Evolutionary conservation across 1,139 yeast genomes (phyloP), one percentile per base, ranked within the genome.

Genomic region (Petasospora fabianii): DNA sequence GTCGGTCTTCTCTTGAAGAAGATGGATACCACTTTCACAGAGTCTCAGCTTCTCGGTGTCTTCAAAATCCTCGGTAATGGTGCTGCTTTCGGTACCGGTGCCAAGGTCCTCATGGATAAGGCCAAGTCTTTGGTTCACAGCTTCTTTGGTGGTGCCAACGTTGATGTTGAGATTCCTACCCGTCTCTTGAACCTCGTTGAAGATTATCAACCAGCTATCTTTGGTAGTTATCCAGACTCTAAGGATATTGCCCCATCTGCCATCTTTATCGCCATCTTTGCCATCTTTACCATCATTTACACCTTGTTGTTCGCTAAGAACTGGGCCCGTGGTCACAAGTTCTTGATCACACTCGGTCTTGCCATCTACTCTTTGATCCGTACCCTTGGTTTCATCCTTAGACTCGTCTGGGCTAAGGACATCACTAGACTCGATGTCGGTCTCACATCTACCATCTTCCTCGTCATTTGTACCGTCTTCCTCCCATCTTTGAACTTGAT

Each of bases 181-280:
- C 48, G 54, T 38, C 41, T 53, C 24, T 20, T 39, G 6, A 15
- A 24, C 3, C 30, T 52, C 26, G 52, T 53, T 27, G 42, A 41
- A 26, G 47, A 34, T 14, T 47, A 48, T 69, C 67, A 32, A 74
- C 61, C 47, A 62, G 72, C 62, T 28, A 48, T 47, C 19, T 81
- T 82, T 60, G 94, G 94, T 9, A 78, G 73, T 27, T 84, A 81
- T 57, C 88, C 92, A 3, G 54, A 53, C n/a, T 35, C 41, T 12
- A 53, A 51, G 14, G 94, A 84, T 56, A 52, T 71, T 16, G 87
- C 79, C 1, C 92, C 90, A 5, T 64, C 76, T 37, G 74, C 77
- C 1, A 54, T 83, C 0, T 82, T 84, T 53, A 50, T 72, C 2
- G 84, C 73, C 2, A 59, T 77, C 3, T 84, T 79, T 47, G 61